A percentile compares a stretch with the other conserved stretches of the same genome.
Conservation (phyloP, 768 basidiomycete species). For the Rhodotorula diobovata region DNA sequence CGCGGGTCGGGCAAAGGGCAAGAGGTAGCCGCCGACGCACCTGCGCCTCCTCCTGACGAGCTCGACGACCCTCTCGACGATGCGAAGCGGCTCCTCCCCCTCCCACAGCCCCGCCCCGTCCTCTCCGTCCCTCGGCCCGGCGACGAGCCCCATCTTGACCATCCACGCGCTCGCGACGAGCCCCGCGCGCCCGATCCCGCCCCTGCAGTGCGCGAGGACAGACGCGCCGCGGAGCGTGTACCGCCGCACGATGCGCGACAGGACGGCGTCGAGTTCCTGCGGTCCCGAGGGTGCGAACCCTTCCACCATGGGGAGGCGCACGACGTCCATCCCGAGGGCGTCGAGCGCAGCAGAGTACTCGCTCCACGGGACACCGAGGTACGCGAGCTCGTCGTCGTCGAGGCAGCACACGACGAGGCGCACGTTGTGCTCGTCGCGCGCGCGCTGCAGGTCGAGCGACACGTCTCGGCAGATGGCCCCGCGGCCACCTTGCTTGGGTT, state of each 20-base stretch:
- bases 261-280: conserved; percentile 60
- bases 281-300: conserved; percentile 70
- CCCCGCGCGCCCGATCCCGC: conserved; percentile 89
- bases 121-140: not conserved
- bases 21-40: conserved; percentile 6
- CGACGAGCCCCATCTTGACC: conserved; percentile 77
- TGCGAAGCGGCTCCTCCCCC: conserved; percentile 56
- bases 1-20: not conserved
- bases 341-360: conserved; percentile 66
- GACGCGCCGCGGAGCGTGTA: conserved; percentile 70
- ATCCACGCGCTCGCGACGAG: conserved; percentile 89
- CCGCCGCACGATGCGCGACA: conserved; percentile 60
- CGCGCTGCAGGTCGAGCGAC: conserved; percentile 66
- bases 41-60: conserved; percentile 65
- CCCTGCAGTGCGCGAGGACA: conserved; percentile 83
- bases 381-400: conserved; percentile 59
- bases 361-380: conserved; percentile 79
- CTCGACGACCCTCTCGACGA: conserved; percentile 68
- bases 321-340: conserved; percentile 66
- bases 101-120: conserved; percentile 38
- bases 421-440: conserved; percentile 63
- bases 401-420: conserved; percentile 71
- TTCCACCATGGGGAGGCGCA: conserved; percentile 82
- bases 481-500: conserved; percentile 55
- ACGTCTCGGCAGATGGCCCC: conserved; percentile 78